A percentile compares a stretch with the other conserved stretches of the same genome.
Conservation (phyloP, 2,329 filamentous ascomycete genomes). For the Aplosporella prunicola region DNA sequence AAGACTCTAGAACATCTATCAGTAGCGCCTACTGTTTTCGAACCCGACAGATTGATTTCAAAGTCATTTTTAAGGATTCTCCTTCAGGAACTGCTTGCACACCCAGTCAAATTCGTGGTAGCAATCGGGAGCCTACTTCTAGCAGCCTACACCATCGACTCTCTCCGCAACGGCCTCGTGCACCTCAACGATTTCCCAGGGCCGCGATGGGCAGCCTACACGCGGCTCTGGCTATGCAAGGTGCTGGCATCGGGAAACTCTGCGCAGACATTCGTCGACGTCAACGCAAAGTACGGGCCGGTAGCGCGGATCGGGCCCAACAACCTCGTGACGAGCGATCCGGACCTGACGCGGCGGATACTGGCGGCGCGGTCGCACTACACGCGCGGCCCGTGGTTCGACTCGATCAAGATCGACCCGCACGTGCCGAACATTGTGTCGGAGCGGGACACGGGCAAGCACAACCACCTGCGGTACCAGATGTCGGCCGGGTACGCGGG, state of each 20-base stretch:
- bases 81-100: too few relatives aligned
- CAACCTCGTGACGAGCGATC: slow-evolving; percentile 40
- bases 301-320: slow-evolving; percentile 41
- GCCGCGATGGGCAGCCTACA: slow-evolving; percentile 3
- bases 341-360: slow-evolving; percentile 36
- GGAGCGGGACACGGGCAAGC: slow-evolving; percentile 40
- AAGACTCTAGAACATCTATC: too few relatives aligned
- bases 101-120: too few relatives aligned
- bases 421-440: slow-evolving; percentile 46
- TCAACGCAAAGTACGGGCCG: slow-evolving; percentile 19
- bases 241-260: slow-evolving; percentile 1
- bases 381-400: slow-evolving; percentile 28
- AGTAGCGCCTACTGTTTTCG: too few relatives aligned
- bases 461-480: slow-evolving; percentile 35
- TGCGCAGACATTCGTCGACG: slow-evolving; percentile 6
- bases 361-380: slow-evolving; percentile 35
- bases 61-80: too few relatives aligned
- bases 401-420: slow-evolving; percentile 43
- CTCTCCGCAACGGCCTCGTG: too few relatives aligned
- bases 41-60: too few relatives aligned
- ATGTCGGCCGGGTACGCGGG: slow-evolving; percentile 37
- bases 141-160: too few relatives aligned
- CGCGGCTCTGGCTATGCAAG: slow-evolving; percentile 2
- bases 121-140: too few relatives aligned
- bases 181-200: slow-evolving; percentile 4